Evolutionary conservation across 129 eudicot genomes (phyloP).

Genomic region (Helianthus annuus): HanXRQr2.0-SUNRISE NC_035436.2:167086651-167087150

Average conservation of each 20-base stretch:
- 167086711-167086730: too few relatives aligned
- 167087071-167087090: conserved; percentile 41
- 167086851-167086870: conserved; percentile 40
- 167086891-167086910: conserved; percentile 58
- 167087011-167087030: conserved; percentile 36
- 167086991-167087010: conserved; percentile 37
- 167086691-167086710: too few relatives aligned
- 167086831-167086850: conserved; percentile 41
- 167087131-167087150: not conserved
- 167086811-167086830: conserved; percentile 50
- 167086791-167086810: conserved; percentile 61
- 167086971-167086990: conserved; percentile 35
- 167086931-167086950: conserved; percentile 33
- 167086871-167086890: conserved; percentile 52
- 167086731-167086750: not conserved
- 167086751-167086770: not conserved
- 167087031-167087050: not conserved
- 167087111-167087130: too few relatives aligned
- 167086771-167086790: conserved; percentile 9
- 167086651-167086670: conserved; percentile 54
- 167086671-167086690: not conserved
- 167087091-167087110: not conserved
- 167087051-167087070: conserved; percentile 35
- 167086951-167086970: conserved; percentile 46
- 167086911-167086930: conserved; percentile 43